Base-by-base conservation (phyloP, 2,329 filamentous ascomycete genomes). In the Phoma sp. region DNA sequence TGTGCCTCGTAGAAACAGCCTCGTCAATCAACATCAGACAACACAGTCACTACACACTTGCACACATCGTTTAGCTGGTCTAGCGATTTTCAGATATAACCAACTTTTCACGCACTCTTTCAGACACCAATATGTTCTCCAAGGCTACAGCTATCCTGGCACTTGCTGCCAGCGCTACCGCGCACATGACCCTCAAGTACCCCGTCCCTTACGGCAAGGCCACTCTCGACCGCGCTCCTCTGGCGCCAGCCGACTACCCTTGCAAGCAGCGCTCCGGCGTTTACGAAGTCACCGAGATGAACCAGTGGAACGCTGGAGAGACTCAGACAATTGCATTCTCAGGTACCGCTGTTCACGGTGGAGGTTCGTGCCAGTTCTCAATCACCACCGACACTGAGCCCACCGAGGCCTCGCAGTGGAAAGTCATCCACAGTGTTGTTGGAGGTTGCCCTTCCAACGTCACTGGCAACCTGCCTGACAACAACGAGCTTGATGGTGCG, bases 291-390 rank as follows among this genome's bases (percentile, higher is more conserved):
- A 91, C 88, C 55, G 67, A 75, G 1, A 89, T 89, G 75, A 78
- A 82, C 0, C 81, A 89, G 15, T 78, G 74, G 60, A 68, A 69
- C 1, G 76, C 76, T 17, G 74, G 77, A 0, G 93, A 92, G 19
- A 83, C 32, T 27, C 25, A 27, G 25, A 27, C 25, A 27, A 8
- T 27, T 8, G 25, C 25, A 6, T 27, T 27, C 25, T 27, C 8
- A 27, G 25, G 25, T 27, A 27, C 25, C 25, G 25, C 27, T 2
- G 86, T 88, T 0, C 95, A 99, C 65, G 93, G 93, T 17, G 95
- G 95, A 49, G 95, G 95, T 0, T 96, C 91, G 0, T 98, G 95
- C 79, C 95, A 99, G 68, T 78, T 98, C 53, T 89, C 88, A 8
- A 79, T 99, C 65, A 95, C 93, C 0, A 92, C 90, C 17, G 94